A percentile compares a stretch with the other conserved stretches of the same genome.
These are phyloP conservation scores for Coemansia sp. DNA, from an alignment of 192 early-diverging fungal species.

Conservation along the genomic window DNA sequence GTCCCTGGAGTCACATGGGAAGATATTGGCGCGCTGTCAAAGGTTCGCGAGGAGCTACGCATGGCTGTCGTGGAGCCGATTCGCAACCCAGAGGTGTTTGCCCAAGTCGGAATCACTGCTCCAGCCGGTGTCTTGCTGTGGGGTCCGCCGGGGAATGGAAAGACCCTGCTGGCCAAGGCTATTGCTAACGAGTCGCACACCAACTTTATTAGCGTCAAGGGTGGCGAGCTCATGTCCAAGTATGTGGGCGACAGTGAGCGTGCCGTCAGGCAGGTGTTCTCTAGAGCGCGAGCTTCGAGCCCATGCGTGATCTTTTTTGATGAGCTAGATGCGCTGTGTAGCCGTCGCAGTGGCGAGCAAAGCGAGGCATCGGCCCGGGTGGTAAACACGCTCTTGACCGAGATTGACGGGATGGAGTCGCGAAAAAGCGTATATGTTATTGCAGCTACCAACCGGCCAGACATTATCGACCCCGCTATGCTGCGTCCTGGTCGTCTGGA, in stretches of 20 bases:
- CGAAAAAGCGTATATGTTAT: conserved; percentile 93
- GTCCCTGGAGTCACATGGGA: conserved; percentile 96
- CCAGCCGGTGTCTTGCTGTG: conserved; percentile 94
- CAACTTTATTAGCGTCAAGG: conserved; percentile 99
- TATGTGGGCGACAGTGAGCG: conserved; percentile 99
- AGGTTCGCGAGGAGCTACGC: conserved; percentile 88
- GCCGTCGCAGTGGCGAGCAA: conserved; percentile 85
- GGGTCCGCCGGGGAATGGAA: conserved; percentile 98
- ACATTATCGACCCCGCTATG: conserved; percentile 99
- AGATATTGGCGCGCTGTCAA: conserved; percentile 89
- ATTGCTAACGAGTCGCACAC: conserved; percentile 97
- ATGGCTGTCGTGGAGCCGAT: conserved; percentile 98
- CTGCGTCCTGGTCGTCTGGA: conserved; percentile 95
- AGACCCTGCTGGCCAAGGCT: conserved; percentile 96
- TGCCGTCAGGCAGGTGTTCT: conserved; percentile 94
- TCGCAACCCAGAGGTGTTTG: conserved; percentile 85
- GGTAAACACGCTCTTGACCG: conserved; percentile 96
- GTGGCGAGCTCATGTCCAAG: conserved; percentile 97
- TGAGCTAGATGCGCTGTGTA: conserved; percentile 93
- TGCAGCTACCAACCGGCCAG: conserved; percentile 97
- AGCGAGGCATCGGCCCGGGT: conserved; percentile 90
- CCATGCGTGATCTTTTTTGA: conserved; percentile 99
- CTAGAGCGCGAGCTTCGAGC: conserved; percentile 86
- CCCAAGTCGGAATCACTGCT: conserved; percentile 84
- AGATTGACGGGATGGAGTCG: conserved; percentile 93